These are phyloP conservation scores for Colletotrichum godetiae DNA, from an alignment of 2,329 filamentous ascomycete species.

Conservation along the genomic window DNA sequence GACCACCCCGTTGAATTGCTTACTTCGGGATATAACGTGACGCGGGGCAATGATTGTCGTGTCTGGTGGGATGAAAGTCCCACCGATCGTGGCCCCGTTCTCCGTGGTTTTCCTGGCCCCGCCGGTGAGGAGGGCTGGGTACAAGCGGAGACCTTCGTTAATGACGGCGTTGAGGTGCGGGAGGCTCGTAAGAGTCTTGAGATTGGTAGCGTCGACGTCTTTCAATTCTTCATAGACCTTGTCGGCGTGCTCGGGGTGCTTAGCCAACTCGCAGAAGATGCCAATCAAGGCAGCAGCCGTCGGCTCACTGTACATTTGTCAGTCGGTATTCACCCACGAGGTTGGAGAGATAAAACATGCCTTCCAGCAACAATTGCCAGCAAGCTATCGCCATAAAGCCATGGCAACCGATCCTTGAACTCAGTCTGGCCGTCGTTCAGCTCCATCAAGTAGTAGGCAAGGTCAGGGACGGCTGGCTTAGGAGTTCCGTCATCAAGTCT, in stretches of 20 bases:
- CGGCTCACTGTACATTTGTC: conserved; percentile 33
- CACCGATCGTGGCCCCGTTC: conserved; percentile 30
- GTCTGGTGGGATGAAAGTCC: conserved; percentile 29
- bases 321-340: not conserved
- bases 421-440: conserved; percentile 24
- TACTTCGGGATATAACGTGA: conserved; percentile 48
- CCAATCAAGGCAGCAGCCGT: conserved; percentile 35
- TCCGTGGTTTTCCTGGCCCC: conserved; percentile 34
- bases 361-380: conserved; percentile 40
- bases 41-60: conserved; percentile 36
- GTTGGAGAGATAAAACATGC: conserved; percentile 2
- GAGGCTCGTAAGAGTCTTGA: conserved; percentile 35
- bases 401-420: conserved; percentile 22
- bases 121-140: conserved; percentile 31
- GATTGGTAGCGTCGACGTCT: conserved; percentile 36
- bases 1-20: conserved; percentile 7
- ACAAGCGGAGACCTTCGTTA: conserved; percentile 34
- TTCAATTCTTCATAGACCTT: conserved; percentile 26
- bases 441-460: conserved; percentile 32
- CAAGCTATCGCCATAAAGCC: conserved; percentile 36
- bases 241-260: conserved; percentile 34
- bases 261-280: conserved; percentile 37
- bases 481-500: conserved; percentile 25
- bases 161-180: conserved; percentile 40
- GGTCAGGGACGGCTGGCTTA: conserved; percentile 26